phyloP scores from a whole-genome alignment of 2,329 filamentous ascomycete species.

The Rachicladosporium sp. region DNA sequence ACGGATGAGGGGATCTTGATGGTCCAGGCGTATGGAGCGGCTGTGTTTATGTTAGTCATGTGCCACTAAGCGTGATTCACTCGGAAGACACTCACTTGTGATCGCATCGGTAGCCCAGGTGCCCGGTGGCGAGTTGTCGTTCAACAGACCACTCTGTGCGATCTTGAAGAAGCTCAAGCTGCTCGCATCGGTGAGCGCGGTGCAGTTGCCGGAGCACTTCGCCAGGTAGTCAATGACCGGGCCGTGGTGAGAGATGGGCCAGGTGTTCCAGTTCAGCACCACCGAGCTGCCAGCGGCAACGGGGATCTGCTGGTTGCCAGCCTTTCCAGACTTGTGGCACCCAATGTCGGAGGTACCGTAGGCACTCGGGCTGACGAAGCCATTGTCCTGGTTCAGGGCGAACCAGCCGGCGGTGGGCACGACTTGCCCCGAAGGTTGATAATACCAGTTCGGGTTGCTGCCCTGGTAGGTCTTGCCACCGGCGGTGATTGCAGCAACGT shows the following conservation, averaged over 20 bases:
- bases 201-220: constrained; percentile 43
- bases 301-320: constrained; percentile 37
- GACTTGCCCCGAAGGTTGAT: not conserved
- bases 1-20: constrained; percentile 43
- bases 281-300: constrained; percentile 48
- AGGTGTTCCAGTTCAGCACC: constrained; percentile 50
- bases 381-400: constrained; percentile 25
- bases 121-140: constrained; percentile 30
- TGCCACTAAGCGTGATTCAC: too few relatives aligned
- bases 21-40: constrained; percentile 10
- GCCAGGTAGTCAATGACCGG: constrained; percentile 55
- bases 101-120: constrained; percentile 45
- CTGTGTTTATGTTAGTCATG: too few relatives aligned
- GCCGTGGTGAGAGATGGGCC: constrained; percentile 52
- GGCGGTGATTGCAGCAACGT: constrained; percentile 29
- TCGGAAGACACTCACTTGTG: too few relatives aligned
- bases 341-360: constrained; percentile 17
- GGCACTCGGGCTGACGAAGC: constrained; percentile 17
- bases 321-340: constrained; percentile 41
- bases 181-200: constrained; percentile 38
- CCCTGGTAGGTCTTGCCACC: constrained; percentile 31
- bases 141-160: constrained; percentile 41
- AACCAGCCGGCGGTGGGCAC: constrained; percentile 3
- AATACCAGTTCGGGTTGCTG: constrained; percentile 3
- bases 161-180: constrained; percentile 54